phyloP scores from a whole-genome alignment of 192 early-diverging fungal species.

The Podila verticillata region DNA sequence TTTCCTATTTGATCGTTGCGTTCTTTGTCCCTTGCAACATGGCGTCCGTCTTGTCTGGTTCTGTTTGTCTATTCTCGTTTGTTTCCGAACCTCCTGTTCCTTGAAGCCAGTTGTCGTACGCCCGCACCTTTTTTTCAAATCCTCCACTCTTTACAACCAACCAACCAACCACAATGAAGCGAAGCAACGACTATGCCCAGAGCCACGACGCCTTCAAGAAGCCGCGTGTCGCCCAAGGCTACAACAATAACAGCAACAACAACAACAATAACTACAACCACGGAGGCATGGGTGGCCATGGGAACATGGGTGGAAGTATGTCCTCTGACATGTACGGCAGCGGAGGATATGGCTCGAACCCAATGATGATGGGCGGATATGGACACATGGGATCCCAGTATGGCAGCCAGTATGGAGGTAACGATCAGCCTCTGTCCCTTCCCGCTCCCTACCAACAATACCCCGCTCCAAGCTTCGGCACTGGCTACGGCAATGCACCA shows the following conservation, averaged over 20 bases:
- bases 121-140: neutral
- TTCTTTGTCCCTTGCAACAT: neutral
- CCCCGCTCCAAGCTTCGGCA: constrained; percentile 21
- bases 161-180: constrained; percentile 56
- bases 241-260: constrained; percentile 46
- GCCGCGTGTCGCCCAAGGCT: constrained; percentile 63
- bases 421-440: constrained; percentile 26
- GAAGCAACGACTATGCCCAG: constrained; percentile 68
- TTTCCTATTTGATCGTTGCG: neutral
- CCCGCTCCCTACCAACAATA: constrained; percentile 41
- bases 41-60: constrained; percentile 1
- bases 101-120: neutral
- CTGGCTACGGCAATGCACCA: constrained; percentile 20
- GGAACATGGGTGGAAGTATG: too few species aligned
- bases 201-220: constrained; percentile 66
- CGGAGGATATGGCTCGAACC: constrained; percentile 29
- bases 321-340: constrained; percentile 41
- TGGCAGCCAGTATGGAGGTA: constrained; percentile 24
- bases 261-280: constrained; percentile 31
- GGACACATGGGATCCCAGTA: constrained; percentile 47
- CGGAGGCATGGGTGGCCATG: constrained; percentile 11
- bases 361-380: constrained; percentile 56
- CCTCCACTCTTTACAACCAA: neutral
- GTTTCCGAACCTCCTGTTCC: neutral
- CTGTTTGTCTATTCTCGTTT: constrained; percentile 2